A percentile compares a stretch with the other conserved stretches of the same genome.
These are phyloP conservation scores for Hanseniaspora valbyensis DNA, from an alignment of 805 yeast genomes.

Conservation along the genomic window DNA sequence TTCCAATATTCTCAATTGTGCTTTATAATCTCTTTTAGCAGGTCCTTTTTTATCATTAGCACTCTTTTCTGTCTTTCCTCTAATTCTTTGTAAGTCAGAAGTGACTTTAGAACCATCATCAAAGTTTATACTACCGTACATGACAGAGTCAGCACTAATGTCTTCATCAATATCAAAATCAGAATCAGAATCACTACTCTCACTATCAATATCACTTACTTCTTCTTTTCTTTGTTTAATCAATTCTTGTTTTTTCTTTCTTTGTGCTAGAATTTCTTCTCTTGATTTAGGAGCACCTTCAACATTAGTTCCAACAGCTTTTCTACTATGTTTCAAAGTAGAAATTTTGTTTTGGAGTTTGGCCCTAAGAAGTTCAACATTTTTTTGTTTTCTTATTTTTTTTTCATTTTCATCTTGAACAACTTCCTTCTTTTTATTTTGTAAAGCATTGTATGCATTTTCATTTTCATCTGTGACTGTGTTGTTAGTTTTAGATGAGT, in stretches of 20 bases:
- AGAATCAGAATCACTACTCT: slow-evolving; percentile 32
- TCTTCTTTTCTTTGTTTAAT: slow-evolving; percentile 30
- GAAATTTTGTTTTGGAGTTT: slow-evolving; percentile 66
- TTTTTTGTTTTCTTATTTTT: slow-evolving; percentile 20
- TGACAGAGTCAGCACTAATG: slow-evolving; percentile 33
- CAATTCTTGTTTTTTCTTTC: slow-evolving; percentile 36
- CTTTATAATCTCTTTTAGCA: slow-evolving; percentile 68
- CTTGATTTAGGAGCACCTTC: slow-evolving; percentile 77
- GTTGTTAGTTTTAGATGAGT: slow-evolving; percentile 13
- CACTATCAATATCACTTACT: slow-evolving; percentile 22
- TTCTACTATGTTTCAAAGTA: slow-evolving; percentile 63
- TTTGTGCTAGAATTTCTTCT: slow-evolving; percentile 62
- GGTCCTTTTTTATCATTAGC: slow-evolving; percentile 59
- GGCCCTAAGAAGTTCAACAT: slow-evolving; percentile 44
- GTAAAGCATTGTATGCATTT: slow-evolving; percentile 7
- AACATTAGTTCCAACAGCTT: slow-evolving; percentile 77
- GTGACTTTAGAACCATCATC: slow-evolving; percentile 71
- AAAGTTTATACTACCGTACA: slow-evolving; percentile 74
- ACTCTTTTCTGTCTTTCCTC: slow-evolving; percentile 39
- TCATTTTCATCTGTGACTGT: slow-evolving; percentile 5
- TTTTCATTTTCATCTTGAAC: slow-evolving; percentile 22
- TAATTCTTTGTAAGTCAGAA: slow-evolving; percentile 50
- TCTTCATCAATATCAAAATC: slow-evolving; percentile 28
- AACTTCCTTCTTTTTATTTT: slow-evolving; percentile 17
- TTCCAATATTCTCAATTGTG: slow-evolving; percentile 68